A percentile compares a stretch with the other conserved stretches of the same genome.
Evolutionary conservation across 371 early-diverging fungal genomes (phyloP).

Genomic region (Apophysomyces trapeziformis): DNA sequence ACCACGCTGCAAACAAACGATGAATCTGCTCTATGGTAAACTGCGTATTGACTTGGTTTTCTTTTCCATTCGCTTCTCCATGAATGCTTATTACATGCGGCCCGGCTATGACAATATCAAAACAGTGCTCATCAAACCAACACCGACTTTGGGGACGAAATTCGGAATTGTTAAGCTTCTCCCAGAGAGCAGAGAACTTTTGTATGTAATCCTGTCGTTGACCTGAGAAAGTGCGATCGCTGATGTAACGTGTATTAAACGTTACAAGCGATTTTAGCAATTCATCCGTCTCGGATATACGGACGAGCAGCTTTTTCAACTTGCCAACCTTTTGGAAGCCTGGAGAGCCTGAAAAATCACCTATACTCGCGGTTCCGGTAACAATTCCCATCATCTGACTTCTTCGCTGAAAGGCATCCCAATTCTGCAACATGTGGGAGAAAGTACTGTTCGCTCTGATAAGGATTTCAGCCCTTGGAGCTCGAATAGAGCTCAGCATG

Average conservation of each 20-base stretch:
- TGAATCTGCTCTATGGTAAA: conserved; percentile 4
- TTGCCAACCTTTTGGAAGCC: conserved; percentile 69
- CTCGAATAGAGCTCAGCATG: conserved; percentile 28
- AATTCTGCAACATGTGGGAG: conserved; percentile 44
- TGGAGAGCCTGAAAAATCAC: conserved; percentile 48
- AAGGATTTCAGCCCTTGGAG: conserved; percentile 39
- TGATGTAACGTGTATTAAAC: conserved; percentile 14
- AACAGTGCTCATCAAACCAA: conserved; percentile 55
- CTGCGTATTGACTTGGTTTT: background rate
- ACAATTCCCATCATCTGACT: conserved; percentile 49
- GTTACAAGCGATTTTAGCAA: conserved; percentile 51
- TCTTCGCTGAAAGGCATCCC: conserved; percentile 46
- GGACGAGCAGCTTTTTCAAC: conserved; percentile 65
- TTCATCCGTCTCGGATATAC: conserved; percentile 73
- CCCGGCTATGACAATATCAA: conserved; percentile 35
- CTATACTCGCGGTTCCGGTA: conserved; percentile 29
- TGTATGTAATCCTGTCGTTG: conserved; percentile 14
- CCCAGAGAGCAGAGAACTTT: conserved; percentile 40
- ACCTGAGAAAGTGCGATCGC: background rate
- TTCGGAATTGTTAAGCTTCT: conserved; percentile 37
- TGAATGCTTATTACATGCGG: background rate
- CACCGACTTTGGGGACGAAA: conserved; percentile 43
- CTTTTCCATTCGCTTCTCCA: background rate
- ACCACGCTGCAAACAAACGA: conserved; percentile 6
- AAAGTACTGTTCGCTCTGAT: conserved; percentile 40